Evolutionary conservation across 768 basidiomycete species (phyloP).

Genomic region (Mycena filopes): DNA sequence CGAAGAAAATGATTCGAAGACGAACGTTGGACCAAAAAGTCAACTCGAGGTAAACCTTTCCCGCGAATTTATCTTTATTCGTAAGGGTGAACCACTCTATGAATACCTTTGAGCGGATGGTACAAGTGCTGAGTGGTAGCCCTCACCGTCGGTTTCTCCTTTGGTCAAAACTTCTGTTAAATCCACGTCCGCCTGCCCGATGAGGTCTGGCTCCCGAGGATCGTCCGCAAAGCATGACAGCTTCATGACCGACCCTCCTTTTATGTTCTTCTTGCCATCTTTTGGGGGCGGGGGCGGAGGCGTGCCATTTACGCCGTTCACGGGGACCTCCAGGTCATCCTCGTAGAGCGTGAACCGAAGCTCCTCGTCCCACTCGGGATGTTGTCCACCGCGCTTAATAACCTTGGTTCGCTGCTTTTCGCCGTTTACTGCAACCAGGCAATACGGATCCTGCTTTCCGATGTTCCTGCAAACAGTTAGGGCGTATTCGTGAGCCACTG

Average conservation of each 20-base stretch:
- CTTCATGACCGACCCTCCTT: conserved; percentile 80
- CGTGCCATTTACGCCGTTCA: conserved; percentile 50
- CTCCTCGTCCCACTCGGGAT: conserved; percentile 99
- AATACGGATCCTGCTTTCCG: conserved; percentile 98
- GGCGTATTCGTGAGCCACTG: neutral
- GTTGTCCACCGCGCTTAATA: conserved; percentile 97
- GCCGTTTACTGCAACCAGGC: conserved; percentile 78
- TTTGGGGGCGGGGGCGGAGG: conserved; percentile 82
- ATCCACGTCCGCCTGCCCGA: conserved; percentile 91
- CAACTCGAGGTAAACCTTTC: conserved; percentile 95
- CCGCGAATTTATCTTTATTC: conserved; percentile 93
- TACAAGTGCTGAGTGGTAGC: neutral
- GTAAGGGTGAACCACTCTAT: conserved; percentile 96
- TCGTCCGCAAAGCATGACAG: conserved; percentile 96
- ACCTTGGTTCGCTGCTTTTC: conserved; percentile 91
- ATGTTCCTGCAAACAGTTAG: conserved; percentile 63
- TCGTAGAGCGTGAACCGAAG: conserved; percentile 91
- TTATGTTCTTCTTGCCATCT: conserved; percentile 62
- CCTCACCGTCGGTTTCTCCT: conserved; percentile 95
- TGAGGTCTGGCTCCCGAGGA: conserved; percentile 92
- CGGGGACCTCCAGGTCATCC: conserved; percentile 63
- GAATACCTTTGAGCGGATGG: neutral
- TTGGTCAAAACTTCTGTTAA: conserved; percentile 91
- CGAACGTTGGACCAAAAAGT: conserved; percentile 96
- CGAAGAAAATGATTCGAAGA: conserved; percentile 30